Base-by-base conservation (phyloP, 306 rosid genomes). In the Datisca glomerata region DNA sequence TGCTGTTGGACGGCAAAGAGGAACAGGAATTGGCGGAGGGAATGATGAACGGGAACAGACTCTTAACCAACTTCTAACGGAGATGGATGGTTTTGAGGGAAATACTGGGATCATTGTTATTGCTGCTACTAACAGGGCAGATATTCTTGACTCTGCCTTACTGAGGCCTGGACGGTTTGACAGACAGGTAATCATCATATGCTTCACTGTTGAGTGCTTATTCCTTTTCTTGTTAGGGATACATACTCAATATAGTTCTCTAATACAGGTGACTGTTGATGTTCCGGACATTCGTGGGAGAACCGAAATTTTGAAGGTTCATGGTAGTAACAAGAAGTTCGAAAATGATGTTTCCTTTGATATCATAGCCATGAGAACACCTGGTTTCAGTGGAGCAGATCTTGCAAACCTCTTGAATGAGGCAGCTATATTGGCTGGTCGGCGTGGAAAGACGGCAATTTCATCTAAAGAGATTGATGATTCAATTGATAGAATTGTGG, bases 41-140 rank as follows among this genome's bases (percentile, higher is more conserved):
- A 89, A 89, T 49, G 97, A 89, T 60, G 97, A 89, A 69, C 78
- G 97, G 55, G 97, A 89, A 51, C 95, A 89, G 59, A 89, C 97
- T 56, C 97, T 89, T 38, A 89, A 89, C 72, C 97, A 89, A 67
- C 97, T 89, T 57, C 66, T 89, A 65, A 89, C 97, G 17, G 97
- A 89, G 77, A 89, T 89, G 97, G 97, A 89, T 57, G 97, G 97
- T 43, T 89, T 89, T 61, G 95, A 89, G 61, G 97, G 97, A 2
- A 89, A 89, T 55, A 80, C 95, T 2, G 95, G 97, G 41, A 70
- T 89, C 57, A 89, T 89, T 44, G 97, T 89, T 41, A 45, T 89
- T 63, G 97, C 97, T n/a, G 97, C 97, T 12, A 89, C 97, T 36
- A 89, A 89, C 86, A 77, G 97, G 76, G 93, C 95, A 19, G 97